Base-by-base conservation (phyloP, 2,329 filamentous ascomycete species). In the Talaromyces sp. region DNA sequence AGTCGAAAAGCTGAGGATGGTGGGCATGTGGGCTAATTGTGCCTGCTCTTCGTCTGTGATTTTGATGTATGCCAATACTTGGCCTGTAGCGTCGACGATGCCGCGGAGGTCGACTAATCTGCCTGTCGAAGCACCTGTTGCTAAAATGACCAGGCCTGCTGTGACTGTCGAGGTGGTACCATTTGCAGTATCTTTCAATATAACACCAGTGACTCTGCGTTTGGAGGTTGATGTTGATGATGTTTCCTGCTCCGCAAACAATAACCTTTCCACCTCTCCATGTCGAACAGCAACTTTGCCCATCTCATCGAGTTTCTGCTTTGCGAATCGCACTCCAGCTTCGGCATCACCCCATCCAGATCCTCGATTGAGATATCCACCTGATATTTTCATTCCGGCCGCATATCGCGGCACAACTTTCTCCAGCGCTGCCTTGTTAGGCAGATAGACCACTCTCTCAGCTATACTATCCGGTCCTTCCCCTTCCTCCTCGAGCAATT, bases 101-200 rank as follows among this genome's bases (percentile, higher is more conserved):
- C 90, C 89, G 48, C 86, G 80, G 0, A 97, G 78, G 71, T 96
- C 89, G 57, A 97, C 76, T 21, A 97, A 80, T 1, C 83, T 81
- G 2, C 86, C 83, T 2, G 89, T 90, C 92, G 93, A 97, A 4
- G 93, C 91, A 15, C 93, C 93, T 0, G 91, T 86, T 0, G 93
- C 91, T 2, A 96, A 80, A 57, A 97, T 79, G 35, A 89, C 86
- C 7, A 96, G 79, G 59, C 90, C 88, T 1, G 88, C 89, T 3
- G 73, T 75, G 6, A 90, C 63, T 9, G 69, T 75, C 6, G 71
- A 65, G 11, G 31, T 50, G 6, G 11, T 53, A 33, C 40, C 46
- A n/a, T 25, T 13, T 3, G 11, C 22, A n/a, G 10, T 21, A 3
- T 53, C 39, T 11, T 48, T 57, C 10, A 89, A 76, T 33, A 68